Evolutionary conservation across 768 basidiomycete genomes (phyloP), one percentile per base, ranked within the genome.

Genomic region (Tylopilus subfusipes): DNA sequence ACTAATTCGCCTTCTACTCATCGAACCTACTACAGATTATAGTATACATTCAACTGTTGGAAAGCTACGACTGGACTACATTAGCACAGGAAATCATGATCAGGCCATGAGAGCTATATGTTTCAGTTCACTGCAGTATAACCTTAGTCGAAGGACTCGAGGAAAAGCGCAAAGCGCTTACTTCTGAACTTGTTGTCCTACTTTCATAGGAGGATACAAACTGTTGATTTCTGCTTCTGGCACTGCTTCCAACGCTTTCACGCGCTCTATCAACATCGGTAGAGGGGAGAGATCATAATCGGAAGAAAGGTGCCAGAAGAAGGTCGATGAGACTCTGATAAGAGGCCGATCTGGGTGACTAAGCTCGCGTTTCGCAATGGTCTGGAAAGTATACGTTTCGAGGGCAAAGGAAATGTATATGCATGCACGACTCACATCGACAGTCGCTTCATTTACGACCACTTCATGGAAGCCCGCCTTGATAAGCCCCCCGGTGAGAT

Each of bases 381-480:
- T 77, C 88, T 92, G 49, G 12, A 49, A 29, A 39, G 48, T 36
- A 34, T 51, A 8, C 21, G 21, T 50, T 50, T 55, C 27, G 54
- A 40, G 22, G 3, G 16, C 12, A 39, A 4, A 29, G n/a, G 16
- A 16, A 39, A 24, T 19, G 24, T 38, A 11, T 21, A 1, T 18
- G 19, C 9, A 29, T 4, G 12, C 19, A 36, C 13, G 51, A 64
- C 80, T 59, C 55, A 91, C 92, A 57, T 79, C 74, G 18, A 94
- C 42, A 0, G 95, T 96, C 18, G 78, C 81, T 21, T 84, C 81
- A 52, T 90, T 97, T 38, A 95, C 93, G 7, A 93, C 90, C 6
- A 98, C 95, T 63, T 98, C 95, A 62, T 98, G 95, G 67, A 81
- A 96, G 5, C 95, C 95, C 13, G 95, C 95, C 63, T 90, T 90